phyloP scores from a whole-genome alignment of 2,329 filamentous ascomycete species.

The Exserohilum turcica region DNA sequence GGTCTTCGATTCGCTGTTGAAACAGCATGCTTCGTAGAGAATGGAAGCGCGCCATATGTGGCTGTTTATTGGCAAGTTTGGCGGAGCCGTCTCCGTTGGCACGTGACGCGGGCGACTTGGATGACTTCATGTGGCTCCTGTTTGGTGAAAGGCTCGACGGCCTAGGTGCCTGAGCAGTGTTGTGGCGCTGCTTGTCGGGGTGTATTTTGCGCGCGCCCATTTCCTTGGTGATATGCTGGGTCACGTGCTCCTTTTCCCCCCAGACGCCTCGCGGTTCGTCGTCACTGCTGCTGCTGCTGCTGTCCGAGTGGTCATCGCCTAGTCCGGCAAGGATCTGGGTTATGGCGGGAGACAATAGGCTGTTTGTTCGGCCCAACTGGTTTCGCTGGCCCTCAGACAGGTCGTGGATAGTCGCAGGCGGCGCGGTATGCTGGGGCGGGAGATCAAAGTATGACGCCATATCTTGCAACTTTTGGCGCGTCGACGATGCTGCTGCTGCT shows the following conservation, averaged over 20 bases:
- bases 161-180: constrained; percentile 7
- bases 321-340: constrained; percentile 38
- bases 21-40: constrained; percentile 44
- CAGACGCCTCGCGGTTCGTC: constrained; percentile 24
- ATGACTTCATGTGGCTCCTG: constrained; percentile 18
- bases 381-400: constrained; percentile 22
- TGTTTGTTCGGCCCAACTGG: constrained; percentile 21
- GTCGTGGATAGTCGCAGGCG: constrained; percentile 16
- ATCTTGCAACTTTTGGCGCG: constrained; percentile 5
- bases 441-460: constrained; percentile 47
- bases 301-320: constrained; percentile 33
- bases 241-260: constrained; percentile 11
- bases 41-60: constrained; percentile 42
- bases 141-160: constrained; percentile 19
- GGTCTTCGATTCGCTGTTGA: constrained; percentile 36
- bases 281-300: constrained; percentile 33
- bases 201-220: constrained; percentile 9
- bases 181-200: constrained; percentile 12
- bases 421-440: constrained; percentile 25
- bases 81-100: constrained; percentile 13
- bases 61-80: constrained; percentile 25
- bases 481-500: not conserved
- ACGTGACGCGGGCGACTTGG: constrained; percentile 11
- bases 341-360: constrained; percentile 39
- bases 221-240: constrained; percentile 15